These are phyloP conservation scores for Exophiala xenobiotica DNA, from an alignment of 2,329 filamentous ascomycete species.

Conservation along the genomic window DNA sequence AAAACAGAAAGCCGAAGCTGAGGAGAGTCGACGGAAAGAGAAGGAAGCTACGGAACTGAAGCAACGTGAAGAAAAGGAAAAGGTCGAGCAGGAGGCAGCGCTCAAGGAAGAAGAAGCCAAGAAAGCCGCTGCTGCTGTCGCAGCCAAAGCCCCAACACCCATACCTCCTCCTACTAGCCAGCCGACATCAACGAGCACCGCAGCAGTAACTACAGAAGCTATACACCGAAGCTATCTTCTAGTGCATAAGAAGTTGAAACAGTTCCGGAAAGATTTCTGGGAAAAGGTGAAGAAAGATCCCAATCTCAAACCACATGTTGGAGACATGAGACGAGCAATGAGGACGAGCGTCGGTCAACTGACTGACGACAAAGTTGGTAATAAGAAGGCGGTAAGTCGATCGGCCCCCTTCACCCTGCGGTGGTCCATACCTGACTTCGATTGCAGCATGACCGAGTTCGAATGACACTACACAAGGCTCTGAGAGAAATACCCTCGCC, in stretches of 20 bases:
- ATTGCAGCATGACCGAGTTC: conserved; percentile 50
- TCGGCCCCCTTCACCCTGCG: conserved; percentile 4
- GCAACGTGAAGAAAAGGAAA: conserved; percentile 35
- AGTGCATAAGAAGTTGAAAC: conserved; percentile 68
- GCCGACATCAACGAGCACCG: neutral
- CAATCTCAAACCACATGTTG: conserved; percentile 63
- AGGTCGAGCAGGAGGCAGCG: conserved; percentile 28
- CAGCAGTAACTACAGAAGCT: conserved; percentile 38
- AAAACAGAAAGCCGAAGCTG: conserved; percentile 47
- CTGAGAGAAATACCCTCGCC: conserved; percentile 52
- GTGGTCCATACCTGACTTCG: conserved; percentile 17
- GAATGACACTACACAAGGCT: conserved; percentile 54
- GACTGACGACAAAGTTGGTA: conserved; percentile 63
- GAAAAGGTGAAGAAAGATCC: conserved; percentile 57
- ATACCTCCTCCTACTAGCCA: neutral
- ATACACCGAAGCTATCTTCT: conserved; percentile 51
- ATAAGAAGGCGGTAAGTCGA: conserved; percentile 55
- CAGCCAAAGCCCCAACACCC: conserved; percentile 10
- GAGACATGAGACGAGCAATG: conserved; percentile 70
- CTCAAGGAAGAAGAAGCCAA: conserved; percentile 13
- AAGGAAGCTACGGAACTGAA: conserved; percentile 35
- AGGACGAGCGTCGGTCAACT: conserved; percentile 72
- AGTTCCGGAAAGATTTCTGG: conserved; percentile 54
- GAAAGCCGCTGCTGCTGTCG: conserved; percentile 13
- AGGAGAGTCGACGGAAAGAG: conserved; percentile 36